Evolutionary conservation across 192 early-diverging fungal genomes (phyloP), one percentile per base, ranked within the genome.

Genomic region (Cladochytrium replicatum): DNA sequence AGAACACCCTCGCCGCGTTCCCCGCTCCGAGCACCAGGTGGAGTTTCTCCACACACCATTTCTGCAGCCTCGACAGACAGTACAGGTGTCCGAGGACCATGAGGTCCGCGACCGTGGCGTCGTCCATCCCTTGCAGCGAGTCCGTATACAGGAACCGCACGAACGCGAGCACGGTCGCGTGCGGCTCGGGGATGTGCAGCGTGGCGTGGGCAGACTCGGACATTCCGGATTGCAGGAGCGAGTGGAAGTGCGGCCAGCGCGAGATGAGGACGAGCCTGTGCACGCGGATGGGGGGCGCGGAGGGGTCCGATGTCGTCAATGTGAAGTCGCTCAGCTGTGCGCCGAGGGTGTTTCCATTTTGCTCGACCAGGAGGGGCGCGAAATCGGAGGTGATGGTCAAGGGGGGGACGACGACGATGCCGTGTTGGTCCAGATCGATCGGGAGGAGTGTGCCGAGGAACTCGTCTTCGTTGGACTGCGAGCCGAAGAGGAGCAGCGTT

Each of bases 241-340:
- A 63, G 5, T 55, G 48, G 56, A 82, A 84, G 45, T 81, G 73
- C 0, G 77, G 72, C 81, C 81, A 84, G 43, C 81, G 63, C 2
- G 81, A 71, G 29, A 72, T 39, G 2, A 84, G 50, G 6, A 84
- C 63, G n/a, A 80, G 51, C 22, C 60, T 60, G 48, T 84, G 81
- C 15, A 71, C 75, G 28, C 55, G 49, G 30, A 84, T 70, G 2
- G 68, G 59, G 5, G 62, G 61, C 37, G 61, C 52, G 32, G 59
- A 47, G 4, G 61, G 57, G 27, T 60, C 61, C 2, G 77, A 5
- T 6, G 49, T 71, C 3, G 46, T 41, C 24, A 80, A 72, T 3
- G 27, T 39, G 41, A 76, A 80, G 60, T 79, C 76, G 0, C 75
- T 37, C 4, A 48, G 27, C 4, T 81, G 74, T n/a, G n/a, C n/a